A percentile compares a stretch with the other conserved stretches of the same genome.
Evolutionary conservation across 305 asterid genomes (phyloP).

Genomic region (Solanum hybrid): DNA sequence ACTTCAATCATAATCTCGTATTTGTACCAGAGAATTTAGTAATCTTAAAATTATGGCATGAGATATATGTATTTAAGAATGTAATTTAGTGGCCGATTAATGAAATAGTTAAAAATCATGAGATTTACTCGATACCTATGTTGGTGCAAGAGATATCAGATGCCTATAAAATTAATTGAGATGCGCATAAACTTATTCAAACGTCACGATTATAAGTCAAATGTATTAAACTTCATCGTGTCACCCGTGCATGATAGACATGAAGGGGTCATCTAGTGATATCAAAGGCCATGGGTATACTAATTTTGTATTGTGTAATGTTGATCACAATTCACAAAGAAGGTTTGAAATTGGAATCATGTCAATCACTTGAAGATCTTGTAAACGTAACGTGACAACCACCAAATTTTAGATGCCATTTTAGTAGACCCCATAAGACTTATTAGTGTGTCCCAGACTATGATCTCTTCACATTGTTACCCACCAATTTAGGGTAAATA

Average conservation of each 20-base stretch:
- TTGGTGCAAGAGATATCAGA: not conserved
- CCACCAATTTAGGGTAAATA: not conserved
- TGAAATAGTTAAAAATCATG: not conserved
- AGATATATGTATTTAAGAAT: not conserved
- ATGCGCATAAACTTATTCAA: accelerated
- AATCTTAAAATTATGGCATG: not conserved
- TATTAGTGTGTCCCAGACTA: not conserved
- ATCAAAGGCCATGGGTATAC: not conserved
- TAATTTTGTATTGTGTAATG: not conserved
- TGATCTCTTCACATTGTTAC: not conserved
- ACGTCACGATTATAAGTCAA: not conserved
- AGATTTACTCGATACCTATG: not conserved
- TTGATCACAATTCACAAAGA: not conserved
- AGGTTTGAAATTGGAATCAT: not conserved
- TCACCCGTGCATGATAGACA: not conserved
- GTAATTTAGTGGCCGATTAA: not conserved
- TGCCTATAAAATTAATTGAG: not conserved
- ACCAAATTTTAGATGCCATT: not conserved
- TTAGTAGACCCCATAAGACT: not conserved
- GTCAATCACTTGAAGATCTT: not conserved
- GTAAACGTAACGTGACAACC: slow-evolving; percentile 2
- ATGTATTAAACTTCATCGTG: not conserved
- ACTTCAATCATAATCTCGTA: not conserved
- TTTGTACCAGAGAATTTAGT: not conserved
- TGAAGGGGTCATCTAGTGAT: not conserved